These are phyloP conservation scores for Lipomyces orientalis DNA, from an alignment of 805 yeast species.

Conservation along the genomic window DNA sequence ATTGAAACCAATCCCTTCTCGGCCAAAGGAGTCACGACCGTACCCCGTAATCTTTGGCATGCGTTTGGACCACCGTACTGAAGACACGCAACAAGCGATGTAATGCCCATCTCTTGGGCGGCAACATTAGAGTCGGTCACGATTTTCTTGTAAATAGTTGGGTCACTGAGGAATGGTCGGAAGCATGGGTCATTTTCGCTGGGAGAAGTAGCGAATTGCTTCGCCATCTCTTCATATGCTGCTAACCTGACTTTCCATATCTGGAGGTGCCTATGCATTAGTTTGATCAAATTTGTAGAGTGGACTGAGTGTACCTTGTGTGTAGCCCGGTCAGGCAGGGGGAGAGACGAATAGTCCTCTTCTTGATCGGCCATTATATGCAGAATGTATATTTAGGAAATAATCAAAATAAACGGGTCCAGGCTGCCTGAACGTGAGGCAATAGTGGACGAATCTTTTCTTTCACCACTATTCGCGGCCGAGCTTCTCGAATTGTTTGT, in stretches of 20 bases:
- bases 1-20: constrained; percentile 84
- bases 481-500: constrained; percentile 12
- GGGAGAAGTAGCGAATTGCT: constrained; percentile 58
- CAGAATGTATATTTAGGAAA: neutral
- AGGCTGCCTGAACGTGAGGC: neutral
- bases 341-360: constrained; percentile 65
- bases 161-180: constrained; percentile 55
- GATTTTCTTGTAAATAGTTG: constrained; percentile 61
- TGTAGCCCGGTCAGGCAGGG: constrained; percentile 67
- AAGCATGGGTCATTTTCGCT: constrained; percentile 64
- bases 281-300: neutral
- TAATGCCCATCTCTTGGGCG: constrained; percentile 84
- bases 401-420: neutral
- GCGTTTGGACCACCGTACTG: constrained; percentile 60
- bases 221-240: constrained; percentile 74
- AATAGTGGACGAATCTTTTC: neutral
- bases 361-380: constrained; percentile 51
- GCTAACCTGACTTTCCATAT: constrained; percentile 83
- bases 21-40: constrained; percentile 55
- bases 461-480: neutral
- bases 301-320: constrained; percentile 58
- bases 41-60: constrained; percentile 48
- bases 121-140: constrained; percentile 84
- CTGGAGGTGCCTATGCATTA: constrained; percentile 36
- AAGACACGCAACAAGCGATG: constrained; percentile 59